These are phyloP conservation scores for Pezizomycotina sp. DNA, from an alignment of 2,329 filamentous ascomycete genomes.

Conservation along the genomic window DNA sequence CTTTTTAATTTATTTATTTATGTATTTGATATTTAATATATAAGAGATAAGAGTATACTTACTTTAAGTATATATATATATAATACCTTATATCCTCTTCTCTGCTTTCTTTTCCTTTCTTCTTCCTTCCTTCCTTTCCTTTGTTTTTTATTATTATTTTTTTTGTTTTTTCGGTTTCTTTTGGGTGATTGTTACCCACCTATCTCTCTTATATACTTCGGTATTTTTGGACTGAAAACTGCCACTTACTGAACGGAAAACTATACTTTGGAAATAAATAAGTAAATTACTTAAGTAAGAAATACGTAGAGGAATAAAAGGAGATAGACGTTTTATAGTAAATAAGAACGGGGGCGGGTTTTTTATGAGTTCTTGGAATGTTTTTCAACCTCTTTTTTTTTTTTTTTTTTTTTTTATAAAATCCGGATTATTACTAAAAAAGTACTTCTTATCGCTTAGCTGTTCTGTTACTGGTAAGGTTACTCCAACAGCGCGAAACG, in stretches of 20 bases:
- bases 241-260: background rate
- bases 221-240: background rate
- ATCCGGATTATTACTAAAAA: too few species aligned
- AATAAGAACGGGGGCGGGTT: too few species aligned
- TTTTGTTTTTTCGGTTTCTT: background rate
- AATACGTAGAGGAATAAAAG: too few species aligned
- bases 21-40: background rate
- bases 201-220: background rate
- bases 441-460: too few species aligned
- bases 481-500: too few species aligned
- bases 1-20: background rate
- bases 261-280: too few species aligned
- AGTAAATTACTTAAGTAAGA: too few species aligned
- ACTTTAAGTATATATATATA: background rate
- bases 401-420: too few species aligned
- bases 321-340: too few species aligned
- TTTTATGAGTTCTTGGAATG: too few species aligned
- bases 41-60: conserved; percentile 1
- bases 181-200: background rate
- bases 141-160: background rate
- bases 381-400: too few species aligned
- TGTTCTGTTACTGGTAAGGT: too few species aligned
- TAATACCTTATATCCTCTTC: background rate
- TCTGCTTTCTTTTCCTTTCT: background rate
- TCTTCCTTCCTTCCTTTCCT: background rate